Base-by-base conservation (phyloP, 768 basidiomycete species). In the Auricularia sp. region DNA sequence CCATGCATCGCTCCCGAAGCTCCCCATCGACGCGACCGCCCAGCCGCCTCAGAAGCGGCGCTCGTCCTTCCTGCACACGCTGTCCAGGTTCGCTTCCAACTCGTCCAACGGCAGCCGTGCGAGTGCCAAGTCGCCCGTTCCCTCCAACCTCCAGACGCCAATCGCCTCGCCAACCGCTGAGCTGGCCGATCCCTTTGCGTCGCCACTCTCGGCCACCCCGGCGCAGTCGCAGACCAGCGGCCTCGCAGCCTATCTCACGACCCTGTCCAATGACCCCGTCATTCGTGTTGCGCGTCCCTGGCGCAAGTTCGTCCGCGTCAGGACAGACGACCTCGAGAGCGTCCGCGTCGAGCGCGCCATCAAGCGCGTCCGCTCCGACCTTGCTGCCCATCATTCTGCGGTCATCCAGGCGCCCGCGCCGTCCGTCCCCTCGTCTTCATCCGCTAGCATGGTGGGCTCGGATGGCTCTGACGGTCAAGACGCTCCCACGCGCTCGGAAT, bases 261-360 rank as follows among this genome's bases (percentile, higher is more conserved):
- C 84, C 1, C 72, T 93, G 39, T 85, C 93, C 63, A 91, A 90
- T 67, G 81, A 85, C 53, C 75, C 81, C 3, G 71, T 77, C 3
- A 72, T 94, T 51, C 84, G 90, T 42, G 81, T 82, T 63, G 77
- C 85, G 21, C 82, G 86, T 54, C 78, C 84, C 1, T 96, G 93
- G 93, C 89, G 87, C 71, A 84, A 87, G 16, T 96, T 96, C 69
- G 88, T 94, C 64, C 80, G 86, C 58, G 90, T 93, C 7, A 82
- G 93, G 64, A 88, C 86, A 3, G 93, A 95, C 70, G 93, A 96
- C 74, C 75, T 95, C 61, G 87, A 94, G 77, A 93, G 91, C 69
- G 87, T 87, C 5, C 85, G 92, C 54, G 86, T 90, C 47, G 91
- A 94, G 77, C 81, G 91, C 67, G 88, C 92, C 3, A 89, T 94